Evolutionary conservation across 371 early-diverging fungal species (phyloP), one percentile per base, ranked within the genome.

Genomic region (Zychaea mexicana): DNA sequence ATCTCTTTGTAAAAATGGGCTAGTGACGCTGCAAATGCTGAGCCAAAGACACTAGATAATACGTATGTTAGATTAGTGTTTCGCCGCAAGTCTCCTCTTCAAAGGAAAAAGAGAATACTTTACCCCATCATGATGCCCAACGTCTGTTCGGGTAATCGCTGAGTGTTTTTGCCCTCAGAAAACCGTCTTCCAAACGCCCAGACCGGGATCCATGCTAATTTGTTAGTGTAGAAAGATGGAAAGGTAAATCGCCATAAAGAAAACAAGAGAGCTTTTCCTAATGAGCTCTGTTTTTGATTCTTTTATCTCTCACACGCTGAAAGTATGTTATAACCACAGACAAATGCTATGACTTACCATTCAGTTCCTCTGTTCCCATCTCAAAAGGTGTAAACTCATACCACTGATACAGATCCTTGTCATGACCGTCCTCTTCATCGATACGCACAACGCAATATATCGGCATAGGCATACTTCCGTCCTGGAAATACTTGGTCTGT

Each of bases 321-420:
- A n/a, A n/a, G n/a, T n/a, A n/a, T n/a, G n/a, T n/a, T n/a, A n/a
- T n/a, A n/a, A n/a, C n/a, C n/a, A n/a, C n/a, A n/a, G n/a, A n/a
- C n/a, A n/a, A n/a, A n/a, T n/a, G n/a, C n/a, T n/a, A n/a, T n/a
- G n/a, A n/a, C 69, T 62, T 75, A 88, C 89, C 89, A 61, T 77
- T 76, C 7, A 89, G 78, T 61, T 93, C 93, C 32, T 87, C 88
- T 60, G 87, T 84, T 21, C 93, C 93, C 66, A 91, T 77, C 62
- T 93, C 90, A 64, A 85, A 90, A 2, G 93, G 92, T 2, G 85
- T 89, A 65, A 92, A 81, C 59, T 93, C 93, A 65, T 90, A 91
- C 93, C 93, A 93, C 56, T 90, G 90, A 65, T 88, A 91, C 38
- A 81, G 66, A 60, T 68, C 56, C 22, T 10, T 49, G 12, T 49